Conservation (phyloP, 768 basidiomycete genomes). For the Piloderma croceum region DNA sequence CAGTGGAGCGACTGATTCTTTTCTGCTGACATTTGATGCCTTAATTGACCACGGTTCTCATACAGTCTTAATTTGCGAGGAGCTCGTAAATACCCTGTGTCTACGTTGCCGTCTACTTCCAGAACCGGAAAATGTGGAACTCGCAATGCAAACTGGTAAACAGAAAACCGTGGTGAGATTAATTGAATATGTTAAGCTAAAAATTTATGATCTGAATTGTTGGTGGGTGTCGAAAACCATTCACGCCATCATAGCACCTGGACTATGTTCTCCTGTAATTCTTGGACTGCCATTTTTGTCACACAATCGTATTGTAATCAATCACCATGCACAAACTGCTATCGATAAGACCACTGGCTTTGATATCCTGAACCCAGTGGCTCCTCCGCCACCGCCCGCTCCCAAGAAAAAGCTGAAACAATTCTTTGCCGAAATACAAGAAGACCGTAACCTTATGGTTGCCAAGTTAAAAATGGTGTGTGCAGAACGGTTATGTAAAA, state of each 20-base stretch:
- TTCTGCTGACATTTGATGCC: neutral
- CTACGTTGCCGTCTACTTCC: neutral
- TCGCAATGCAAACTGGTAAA: conserved; percentile 3
- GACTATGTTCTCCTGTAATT: conserved; percentile 1
- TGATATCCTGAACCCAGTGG: conserved; percentile 8
- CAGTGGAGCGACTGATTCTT: neutral
- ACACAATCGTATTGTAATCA: neutral
- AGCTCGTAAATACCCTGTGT: neutral
- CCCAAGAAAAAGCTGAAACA: too few relatives aligned
- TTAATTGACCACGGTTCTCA: too few relatives aligned
- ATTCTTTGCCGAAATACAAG: neutral
- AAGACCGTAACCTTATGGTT: neutral
- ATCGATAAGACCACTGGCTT: conserved; percentile 1
- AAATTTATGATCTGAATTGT: neutral
- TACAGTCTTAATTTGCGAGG: neutral
- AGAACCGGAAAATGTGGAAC: conserved; percentile 1
- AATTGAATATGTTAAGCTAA: conserved; percentile 3
- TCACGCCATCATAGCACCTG: neutral
- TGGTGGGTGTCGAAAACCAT: neutral
- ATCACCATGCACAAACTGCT: neutral
- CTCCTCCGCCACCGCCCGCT: neutral
- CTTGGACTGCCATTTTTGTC: conserved; percentile 3
- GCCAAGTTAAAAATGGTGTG: too few relatives aligned
- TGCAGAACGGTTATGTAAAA: too few relatives aligned
- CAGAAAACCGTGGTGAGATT: neutral